phyloP scores from a whole-genome alignment of 352 stramenopile species.

The Globisporangium paroecandrum region DNA sequence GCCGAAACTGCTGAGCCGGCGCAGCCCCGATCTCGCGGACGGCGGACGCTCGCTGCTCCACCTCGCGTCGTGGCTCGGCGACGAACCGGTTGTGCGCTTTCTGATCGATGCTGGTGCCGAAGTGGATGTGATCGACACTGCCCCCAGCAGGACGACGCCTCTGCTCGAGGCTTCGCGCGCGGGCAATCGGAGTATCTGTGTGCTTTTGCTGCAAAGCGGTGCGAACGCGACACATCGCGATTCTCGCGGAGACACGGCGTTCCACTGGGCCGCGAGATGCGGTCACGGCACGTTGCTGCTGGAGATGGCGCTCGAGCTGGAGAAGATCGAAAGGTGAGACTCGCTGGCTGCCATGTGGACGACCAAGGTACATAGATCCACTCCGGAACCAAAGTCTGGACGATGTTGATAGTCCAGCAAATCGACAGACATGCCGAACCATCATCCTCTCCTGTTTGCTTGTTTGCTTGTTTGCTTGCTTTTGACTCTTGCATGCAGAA shows the following conservation, averaged over 20 bases:
- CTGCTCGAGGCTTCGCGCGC: conserved; percentile 60
- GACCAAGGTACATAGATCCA: conserved; percentile 33
- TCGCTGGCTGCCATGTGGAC: conserved; percentile 38
- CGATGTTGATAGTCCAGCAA: not conserved
- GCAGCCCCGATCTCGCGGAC: conserved; percentile 40
- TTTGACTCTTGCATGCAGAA: conserved; percentile 34
- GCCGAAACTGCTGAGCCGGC: conserved; percentile 34
- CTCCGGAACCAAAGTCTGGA: not conserved
- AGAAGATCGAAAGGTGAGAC: conserved; percentile 20
- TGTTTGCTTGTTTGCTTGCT: not conserved
- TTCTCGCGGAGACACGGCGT: conserved; percentile 56
- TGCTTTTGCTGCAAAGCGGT: conserved; percentile 42
- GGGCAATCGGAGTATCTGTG: conserved; percentile 45
- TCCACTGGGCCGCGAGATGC: conserved; percentile 65
- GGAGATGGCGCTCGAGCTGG: conserved; percentile 39
- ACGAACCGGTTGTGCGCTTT: conserved; percentile 29
- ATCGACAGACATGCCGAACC: not conserved
- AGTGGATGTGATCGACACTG: conserved; percentile 53
- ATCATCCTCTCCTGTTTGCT: not conserved
- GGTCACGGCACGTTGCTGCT: conserved; percentile 50
- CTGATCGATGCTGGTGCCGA: conserved; percentile 42
- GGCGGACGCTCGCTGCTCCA: conserved; percentile 64
- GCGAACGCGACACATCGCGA: conserved; percentile 43
- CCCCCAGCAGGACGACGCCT: conserved; percentile 45
- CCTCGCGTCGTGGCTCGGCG: conserved; percentile 49